These are phyloP conservation scores for Pyrrhoderma lamaoense DNA, from an alignment of 1,284 basidiomycete genomes.

Conservation along the genomic window DNA sequence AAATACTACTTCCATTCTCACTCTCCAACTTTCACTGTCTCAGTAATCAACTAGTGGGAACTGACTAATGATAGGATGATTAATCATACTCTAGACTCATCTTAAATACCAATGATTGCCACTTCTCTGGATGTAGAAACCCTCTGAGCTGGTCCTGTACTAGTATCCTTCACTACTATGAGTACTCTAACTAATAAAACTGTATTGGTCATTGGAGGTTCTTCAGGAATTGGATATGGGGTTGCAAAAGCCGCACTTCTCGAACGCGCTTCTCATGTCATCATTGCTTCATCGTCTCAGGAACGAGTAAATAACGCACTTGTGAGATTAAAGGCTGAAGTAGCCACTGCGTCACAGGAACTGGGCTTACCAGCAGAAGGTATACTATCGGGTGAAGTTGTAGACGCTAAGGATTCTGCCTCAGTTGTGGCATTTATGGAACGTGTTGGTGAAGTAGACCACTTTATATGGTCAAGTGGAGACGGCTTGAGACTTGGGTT, in stretches of 20 bases:
- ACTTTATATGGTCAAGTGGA: conserved; percentile 21
- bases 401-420: conserved; percentile 12
- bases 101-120: no score
- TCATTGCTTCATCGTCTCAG: conserved; percentile 19
- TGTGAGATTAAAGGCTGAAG: conserved; percentile 4
- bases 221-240: conserved; percentile 20
- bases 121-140: no score
- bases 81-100: no score
- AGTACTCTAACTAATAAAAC: conserved; percentile 17
- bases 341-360: neutral
- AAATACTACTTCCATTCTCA: no score
- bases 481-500: conserved; percentile 13
- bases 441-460: conserved; percentile 19
- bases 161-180: no score
- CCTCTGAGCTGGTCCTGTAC: no score
- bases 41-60: no score
- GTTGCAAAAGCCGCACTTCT: conserved; percentile 19
- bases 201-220: conserved; percentile 20
- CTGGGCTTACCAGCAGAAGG: neutral
- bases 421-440: conserved; percentile 13
- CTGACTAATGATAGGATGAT: no score
- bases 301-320: conserved; percentile 15
- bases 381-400: conserved; percentile 14
- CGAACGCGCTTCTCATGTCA: conserved; percentile 16
- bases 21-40: no score